A percentile compares a stretch with the other conserved stretches of the same genome.
phyloP scores from a whole-genome alignment of 306 rosid species.

The Vicia villosa region DNA sequence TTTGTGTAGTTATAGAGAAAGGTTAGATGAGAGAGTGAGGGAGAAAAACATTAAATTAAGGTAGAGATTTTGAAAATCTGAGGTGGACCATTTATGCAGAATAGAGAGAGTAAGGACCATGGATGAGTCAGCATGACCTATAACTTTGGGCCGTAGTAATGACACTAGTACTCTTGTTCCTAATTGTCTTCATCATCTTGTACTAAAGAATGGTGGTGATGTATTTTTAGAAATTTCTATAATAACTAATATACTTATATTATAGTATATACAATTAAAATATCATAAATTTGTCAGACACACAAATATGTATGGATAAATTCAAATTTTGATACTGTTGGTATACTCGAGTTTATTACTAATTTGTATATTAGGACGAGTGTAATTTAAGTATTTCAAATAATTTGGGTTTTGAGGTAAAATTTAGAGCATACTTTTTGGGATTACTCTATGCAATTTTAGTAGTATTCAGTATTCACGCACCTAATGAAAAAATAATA shows the following conservation, averaged over 20 bases:
- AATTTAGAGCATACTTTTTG: too few species aligned
- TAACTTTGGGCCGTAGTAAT: not conserved
- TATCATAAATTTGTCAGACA: too few species aligned
- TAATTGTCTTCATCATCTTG: constrained; percentile 7
- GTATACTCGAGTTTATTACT: too few species aligned
- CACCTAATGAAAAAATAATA: too few species aligned
- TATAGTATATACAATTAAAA: not conserved
- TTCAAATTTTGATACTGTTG: too few species aligned
- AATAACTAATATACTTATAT: not conserved
- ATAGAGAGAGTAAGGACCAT: constrained; percentile 31
- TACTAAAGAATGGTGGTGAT: not conserved
- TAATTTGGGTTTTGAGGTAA: too few species aligned
- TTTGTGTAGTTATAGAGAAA: constrained; percentile 9
- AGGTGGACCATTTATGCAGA: constrained; percentile 58
- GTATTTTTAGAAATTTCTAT: not conserved
- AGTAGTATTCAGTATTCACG: too few species aligned
- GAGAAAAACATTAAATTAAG: constrained; percentile 43
- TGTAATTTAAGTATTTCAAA: too few species aligned
- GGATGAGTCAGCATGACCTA: constrained; percentile 40
- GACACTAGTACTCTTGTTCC: constrained; percentile 9
- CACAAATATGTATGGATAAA: not conserved
- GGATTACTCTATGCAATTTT: too few species aligned
- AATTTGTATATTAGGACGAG: too few species aligned
- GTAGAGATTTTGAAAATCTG: constrained; percentile 56
- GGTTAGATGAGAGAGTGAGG: not conserved